Base-by-base conservation (phyloP, 1,139 yeast species). In the Magnusiomyces tetraspermus region DNA sequence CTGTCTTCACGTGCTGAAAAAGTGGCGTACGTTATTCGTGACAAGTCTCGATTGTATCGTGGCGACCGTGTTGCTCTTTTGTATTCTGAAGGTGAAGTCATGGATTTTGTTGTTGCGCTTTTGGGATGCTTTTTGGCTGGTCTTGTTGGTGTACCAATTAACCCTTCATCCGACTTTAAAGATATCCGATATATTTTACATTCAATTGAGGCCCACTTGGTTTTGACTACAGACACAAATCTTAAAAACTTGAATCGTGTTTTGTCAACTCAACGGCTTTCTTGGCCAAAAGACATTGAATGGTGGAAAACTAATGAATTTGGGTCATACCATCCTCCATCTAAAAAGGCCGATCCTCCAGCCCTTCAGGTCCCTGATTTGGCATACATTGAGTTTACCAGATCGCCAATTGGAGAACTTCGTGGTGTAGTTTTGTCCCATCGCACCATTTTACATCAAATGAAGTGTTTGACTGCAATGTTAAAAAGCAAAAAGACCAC, bases 401-500 rank as follows among this genome's bases (percentile, higher is more conserved):
- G 94, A 60, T 85, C 95, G 1, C 95, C 97, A 0, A 79, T 87
- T 21, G 97, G 97, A 1, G 95, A 90, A 60, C 70, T 89, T 37
- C 76, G 96, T 52, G 99, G 99, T 5, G 95, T 94, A 42, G 96
- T 95, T 0, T 77, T 94, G 65, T 85, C 94, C 33, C 97, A 92
- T 63, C 75, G 88, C 55, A 89, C 96, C 0, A 78, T 94, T 19
- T 76, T 85, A 62, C 94, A 88, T 61, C 98, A 92, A 65, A 87
- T 92, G 92, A 77, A 79, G 55, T 79, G 88, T 51, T 66, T 94
- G 38, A 77, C 85, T 15, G 76, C 80, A 5, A 79, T 94, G 28
- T 70, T 92, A 22, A 64, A 66, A 48, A 56, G 70, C 52, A 56
- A 65, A 48, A 57, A 57, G 22, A 23, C 33, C 19, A 51, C 49